Evolutionary conservation across 805 yeast genomes (phyloP).

Genomic region (Wickerhamomyces kurtzmanii): DNA sequence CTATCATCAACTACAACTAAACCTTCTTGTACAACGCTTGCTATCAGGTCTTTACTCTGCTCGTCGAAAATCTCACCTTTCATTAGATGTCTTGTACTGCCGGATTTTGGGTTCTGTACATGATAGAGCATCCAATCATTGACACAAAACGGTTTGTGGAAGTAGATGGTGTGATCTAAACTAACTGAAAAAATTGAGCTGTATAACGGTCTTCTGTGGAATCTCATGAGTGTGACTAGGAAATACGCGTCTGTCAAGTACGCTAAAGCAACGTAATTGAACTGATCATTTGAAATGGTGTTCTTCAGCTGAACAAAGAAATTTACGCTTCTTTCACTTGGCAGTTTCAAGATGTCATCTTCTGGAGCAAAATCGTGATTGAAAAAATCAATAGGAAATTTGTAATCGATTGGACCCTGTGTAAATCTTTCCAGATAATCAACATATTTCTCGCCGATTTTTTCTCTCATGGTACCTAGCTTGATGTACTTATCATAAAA

Average conservation of each 20-base stretch:
- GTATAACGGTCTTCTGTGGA: slow-evolving; percentile 34
- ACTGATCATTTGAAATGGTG: slow-evolving; percentile 20
- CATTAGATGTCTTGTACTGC: slow-evolving; percentile 43
- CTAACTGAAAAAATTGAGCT: slow-evolving; percentile 46
- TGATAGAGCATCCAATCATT: slow-evolving; percentile 44
- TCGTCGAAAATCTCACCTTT: slow-evolving; percentile 46
- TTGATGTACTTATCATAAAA: too few relatives aligned
- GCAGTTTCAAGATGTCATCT: slow-evolving; percentile 6
- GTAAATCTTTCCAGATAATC: slow-evolving; percentile 23
- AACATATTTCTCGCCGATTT: too few relatives aligned
- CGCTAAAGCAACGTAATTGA: slow-evolving; percentile 47
- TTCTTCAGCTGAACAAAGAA: slow-evolving; percentile 7
- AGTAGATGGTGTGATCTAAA: slow-evolving; percentile 57
- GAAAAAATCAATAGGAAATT: slow-evolving; percentile 24
- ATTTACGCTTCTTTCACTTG: slow-evolving; percentile 11
- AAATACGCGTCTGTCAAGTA: slow-evolving; percentile 50
- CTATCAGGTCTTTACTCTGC: slow-evolving; percentile 38
- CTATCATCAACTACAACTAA: slow-evolving; percentile 22
- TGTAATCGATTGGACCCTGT: slow-evolving; percentile 21
- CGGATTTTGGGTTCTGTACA: slow-evolving; percentile 37
- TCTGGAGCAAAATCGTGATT: slow-evolving; percentile 10
- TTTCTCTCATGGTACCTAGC: too few relatives aligned
- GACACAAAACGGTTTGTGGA: slow-evolving; percentile 41
- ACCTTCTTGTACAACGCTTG: slow-evolving; percentile 62
- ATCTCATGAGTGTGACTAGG: slow-evolving; percentile 40